Base-by-base conservation (phyloP, 441 rosid genomes). In the Syzygium syzygioides region DNA sequence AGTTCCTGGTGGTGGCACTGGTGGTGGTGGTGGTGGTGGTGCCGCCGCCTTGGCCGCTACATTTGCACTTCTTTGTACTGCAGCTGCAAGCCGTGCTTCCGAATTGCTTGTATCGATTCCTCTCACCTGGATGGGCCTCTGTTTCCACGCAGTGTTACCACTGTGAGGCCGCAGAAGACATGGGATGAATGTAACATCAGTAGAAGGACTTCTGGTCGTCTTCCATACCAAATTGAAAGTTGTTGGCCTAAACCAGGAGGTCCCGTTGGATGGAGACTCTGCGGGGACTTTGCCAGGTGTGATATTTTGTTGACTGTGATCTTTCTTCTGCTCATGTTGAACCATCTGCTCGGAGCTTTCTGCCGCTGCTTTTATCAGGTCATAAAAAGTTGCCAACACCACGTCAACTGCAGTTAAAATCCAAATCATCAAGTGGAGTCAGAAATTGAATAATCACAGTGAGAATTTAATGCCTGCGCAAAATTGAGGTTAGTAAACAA, bases 61-160 rank as follows among this genome's bases (percentile, higher is more conserved):
- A 71, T 71, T 71, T 71, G 15, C 83, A 37, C 14, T 37, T 37
- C 52, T 37, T 71, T 71, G 83, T 71, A 37, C 83, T 71, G 83
- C 83, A 71, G 83, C 83, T 37, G 52, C 83, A 71, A 50, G 52
- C 41, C 7, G 83, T 20, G 52, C 28, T 71, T 71, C 17, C 1
- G 1, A 23, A 71, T 71, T 71, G 52, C 83, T 37, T 71, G 52
- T 17, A 0, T 23, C 5, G 5, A 71, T 71, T 71, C 23, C 52
- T 71, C 83, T 95, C 83, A 93, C 87, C 88, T 94, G 97, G 15
- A 96, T 87, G 48, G 97, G 97, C 89, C 94, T 97, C 89, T 94
- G 87, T 89, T 95, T 98, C 86, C 94, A 97, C 23, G 93, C 91
- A 55, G 98, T 94, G 87, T 94, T 96, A 86, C 94, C 94, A 90